Evolutionary conservation across 176 grass and related monocot species (phyloP).

Genomic region (Carex pumila): DNA sequence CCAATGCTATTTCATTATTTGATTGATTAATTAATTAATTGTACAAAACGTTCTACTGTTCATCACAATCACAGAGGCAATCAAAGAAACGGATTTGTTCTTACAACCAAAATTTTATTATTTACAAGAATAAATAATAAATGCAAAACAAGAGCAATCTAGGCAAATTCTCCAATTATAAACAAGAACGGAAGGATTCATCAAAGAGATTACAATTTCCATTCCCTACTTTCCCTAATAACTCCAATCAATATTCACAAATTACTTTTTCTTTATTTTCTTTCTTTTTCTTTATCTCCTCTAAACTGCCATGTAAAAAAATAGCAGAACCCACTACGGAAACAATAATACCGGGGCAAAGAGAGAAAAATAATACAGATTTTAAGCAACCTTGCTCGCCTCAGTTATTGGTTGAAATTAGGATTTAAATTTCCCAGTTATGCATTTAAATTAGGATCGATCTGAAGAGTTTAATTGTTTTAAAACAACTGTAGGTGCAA

Average conservation of each 20-base stretch:
- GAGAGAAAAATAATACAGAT: background rate
- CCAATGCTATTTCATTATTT: background rate
- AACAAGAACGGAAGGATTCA: background rate
- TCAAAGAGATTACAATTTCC: slow-evolving; percentile 13
- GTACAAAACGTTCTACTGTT: background rate
- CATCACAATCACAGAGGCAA: background rate
- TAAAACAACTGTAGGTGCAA: slow-evolving; percentile 91
- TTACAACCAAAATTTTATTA: slow-evolving; percentile 9
- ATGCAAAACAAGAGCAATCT: background rate
- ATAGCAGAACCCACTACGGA: slow-evolving; percentile 48
- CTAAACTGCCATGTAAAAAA: slow-evolving; percentile 69
- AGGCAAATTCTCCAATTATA: background rate
- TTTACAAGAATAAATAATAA: background rate
- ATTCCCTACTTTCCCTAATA: slow-evolving; percentile 21
- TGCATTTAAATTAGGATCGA: slow-evolving; percentile 20
- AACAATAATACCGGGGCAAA: slow-evolving; percentile 24
- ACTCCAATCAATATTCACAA: slow-evolving; percentile 36
- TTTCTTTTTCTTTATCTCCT: slow-evolving; percentile 4
- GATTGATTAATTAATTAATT: background rate
- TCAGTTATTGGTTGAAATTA: background rate
- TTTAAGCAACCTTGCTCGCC: slow-evolving; percentile 27
- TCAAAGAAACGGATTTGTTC: background rate
- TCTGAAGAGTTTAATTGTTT: slow-evolving; percentile 45
- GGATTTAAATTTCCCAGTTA: slow-evolving; percentile 16
- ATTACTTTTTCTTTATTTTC: slow-evolving; percentile 26